These are phyloP conservation scores for Polyporus tsugae DNA, from an alignment of 1,284 basidiomycete genomes.

Conservation along the genomic window DNA sequence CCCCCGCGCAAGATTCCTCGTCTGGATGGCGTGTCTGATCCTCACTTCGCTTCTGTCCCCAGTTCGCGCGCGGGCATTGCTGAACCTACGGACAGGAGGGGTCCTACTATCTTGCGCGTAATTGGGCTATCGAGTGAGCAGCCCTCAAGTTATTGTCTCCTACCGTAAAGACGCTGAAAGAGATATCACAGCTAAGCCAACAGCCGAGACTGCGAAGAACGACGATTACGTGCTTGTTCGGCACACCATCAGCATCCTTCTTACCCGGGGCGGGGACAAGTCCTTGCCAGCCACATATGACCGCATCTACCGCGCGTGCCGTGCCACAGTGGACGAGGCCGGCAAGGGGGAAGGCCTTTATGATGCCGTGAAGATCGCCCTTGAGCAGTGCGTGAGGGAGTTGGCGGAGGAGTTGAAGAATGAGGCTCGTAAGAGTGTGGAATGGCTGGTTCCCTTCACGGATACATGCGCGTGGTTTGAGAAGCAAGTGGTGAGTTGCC, in stretches of 20 bases:
- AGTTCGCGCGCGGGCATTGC: slow-evolving; percentile 49
- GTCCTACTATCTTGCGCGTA: slow-evolving; percentile 55
- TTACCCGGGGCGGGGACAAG: slow-evolving; percentile 47
- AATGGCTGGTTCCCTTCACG: slow-evolving; percentile 64
- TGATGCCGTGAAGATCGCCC: slow-evolving; percentile 56
- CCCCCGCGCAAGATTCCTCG: slow-evolving; percentile 74
- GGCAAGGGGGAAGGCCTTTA: slow-evolving; percentile 65
- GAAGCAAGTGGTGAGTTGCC: slow-evolving; percentile 60
- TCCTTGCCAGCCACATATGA: slow-evolving; percentile 59
- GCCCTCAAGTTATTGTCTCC: slow-evolving; percentile 19
- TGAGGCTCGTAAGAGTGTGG: slow-evolving; percentile 40
- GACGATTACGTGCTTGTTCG: slow-evolving; percentile 44
- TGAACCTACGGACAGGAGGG: slow-evolving; percentile 37
- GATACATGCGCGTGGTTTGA: slow-evolving; percentile 69
- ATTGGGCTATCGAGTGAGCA: slow-evolving; percentile 49
- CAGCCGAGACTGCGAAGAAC: slow-evolving; percentile 29
- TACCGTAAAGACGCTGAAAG: slow-evolving; percentile 5
- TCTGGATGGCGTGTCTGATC: slow-evolving; percentile 67
- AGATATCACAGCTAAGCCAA: slow-evolving; percentile 29
- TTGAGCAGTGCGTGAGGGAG: slow-evolving; percentile 57
- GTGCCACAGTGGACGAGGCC: slow-evolving; percentile 56
- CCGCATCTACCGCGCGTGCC: slow-evolving; percentile 62
- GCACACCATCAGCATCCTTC: slow-evolving; percentile 53
- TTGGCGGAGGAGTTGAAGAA: slow-evolving; percentile 49
- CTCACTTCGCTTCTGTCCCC: slow-evolving; percentile 55